Base-by-base conservation (phyloP, 2,329 filamentous ascomycete genomes). In the Pseudogymnoascus sp. region DNA sequence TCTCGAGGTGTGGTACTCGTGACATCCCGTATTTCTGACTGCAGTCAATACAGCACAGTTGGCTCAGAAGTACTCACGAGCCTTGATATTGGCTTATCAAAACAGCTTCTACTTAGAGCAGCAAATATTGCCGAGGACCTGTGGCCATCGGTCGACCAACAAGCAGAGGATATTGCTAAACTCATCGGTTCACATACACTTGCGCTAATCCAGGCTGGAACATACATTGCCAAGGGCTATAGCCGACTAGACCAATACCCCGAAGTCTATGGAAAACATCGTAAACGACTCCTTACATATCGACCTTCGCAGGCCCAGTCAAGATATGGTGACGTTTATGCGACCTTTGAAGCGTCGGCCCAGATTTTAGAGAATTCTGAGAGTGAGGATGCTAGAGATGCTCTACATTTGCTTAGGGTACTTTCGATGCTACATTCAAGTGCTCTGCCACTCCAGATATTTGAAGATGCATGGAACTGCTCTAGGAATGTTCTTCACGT, bases 21-120 rank as follows among this genome's bases (percentile, higher is more conserved):
- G 1, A 79, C 77, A 0, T 77, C 73, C 8, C 68, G 75, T 34
- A 75, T 76, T 59, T 72, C 69, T 1, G 70, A 70, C 23, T 69
- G 67, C 28, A 71, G 64, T 28, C 60, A 62, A 11, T 67, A 75
- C 67, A 73, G 70, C 2, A 76, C 66, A 5, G 65, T 69, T 18
- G 75, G 72, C 7, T 67, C 28, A 14, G 38, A 59, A 38, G 16
- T 10, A 40, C 63, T 31, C 28, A 59, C 34, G 12, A 61, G 60
- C 14, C 61, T 62, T 14, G 53, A 59, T 31, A 56, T 56, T 4
- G 10, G 8, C 5, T n/a, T 56, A 34, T 56, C 50, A 5, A 56
- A 56, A 21, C 25, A 56, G 25, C 50, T 56, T 56, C 50, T 56
- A 4, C 50, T 56, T n/a, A 56, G 25, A 56, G 50, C 50, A 18